Evolutionary conservation across 1,284 basidiomycete genomes (phyloP).

Genomic region (Cutaneotrichosporon cutaneum): DNA sequence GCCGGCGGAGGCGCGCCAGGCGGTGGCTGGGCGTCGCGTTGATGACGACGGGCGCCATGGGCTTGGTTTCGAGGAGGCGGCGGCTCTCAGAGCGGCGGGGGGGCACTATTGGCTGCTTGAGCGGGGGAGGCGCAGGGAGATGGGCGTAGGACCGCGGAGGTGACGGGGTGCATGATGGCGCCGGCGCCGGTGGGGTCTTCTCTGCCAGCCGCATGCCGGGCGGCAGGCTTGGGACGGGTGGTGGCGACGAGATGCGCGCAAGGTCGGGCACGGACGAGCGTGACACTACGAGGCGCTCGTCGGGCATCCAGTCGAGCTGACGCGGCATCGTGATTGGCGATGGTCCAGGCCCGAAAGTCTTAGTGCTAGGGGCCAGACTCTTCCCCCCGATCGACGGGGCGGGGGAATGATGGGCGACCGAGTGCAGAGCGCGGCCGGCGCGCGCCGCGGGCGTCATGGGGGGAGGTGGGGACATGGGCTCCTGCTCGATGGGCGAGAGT

Average conservation of each 20-base stretch:
- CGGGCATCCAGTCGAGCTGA: constrained; percentile 16
- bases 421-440: background rate
- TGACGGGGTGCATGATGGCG: constrained; percentile 2
- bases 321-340: constrained; percentile 1
- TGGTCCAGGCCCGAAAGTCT: constrained; percentile 4
- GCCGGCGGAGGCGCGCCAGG: background rate
- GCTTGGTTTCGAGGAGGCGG: background rate
- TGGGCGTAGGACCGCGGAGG: too few relatives aligned
- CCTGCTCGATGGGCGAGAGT: constrained; percentile 7
- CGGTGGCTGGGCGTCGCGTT: background rate
- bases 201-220: constrained; percentile 2
- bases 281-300: constrained; percentile 16
- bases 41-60: background rate
- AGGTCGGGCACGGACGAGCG: constrained; percentile 17
- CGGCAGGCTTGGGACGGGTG: background rate
- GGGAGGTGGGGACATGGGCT: constrained; percentile 1
- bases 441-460: background rate
- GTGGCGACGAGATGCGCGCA: constrained; percentile 4
- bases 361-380: constrained; percentile 2
- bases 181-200: constrained; percentile 1
- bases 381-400: background rate
- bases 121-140: too few relatives aligned
- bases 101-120: background rate
- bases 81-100: constrained; percentile 1
- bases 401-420: background rate